Base-by-base conservation (phyloP, 495 filamentous ascomycete genomes). In the Penicillium ochrochloron region DNA sequence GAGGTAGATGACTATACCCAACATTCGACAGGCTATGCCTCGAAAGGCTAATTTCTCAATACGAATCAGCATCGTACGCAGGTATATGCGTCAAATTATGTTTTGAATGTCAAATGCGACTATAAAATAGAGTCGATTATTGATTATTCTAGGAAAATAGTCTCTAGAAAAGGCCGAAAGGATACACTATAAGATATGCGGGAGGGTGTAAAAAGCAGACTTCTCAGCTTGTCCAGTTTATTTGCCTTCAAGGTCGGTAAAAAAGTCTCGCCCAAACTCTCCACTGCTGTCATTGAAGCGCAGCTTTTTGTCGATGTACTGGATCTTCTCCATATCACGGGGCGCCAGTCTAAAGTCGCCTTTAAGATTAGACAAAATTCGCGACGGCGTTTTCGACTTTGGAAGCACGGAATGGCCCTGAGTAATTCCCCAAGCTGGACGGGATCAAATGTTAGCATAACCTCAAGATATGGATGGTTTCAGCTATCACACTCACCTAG, bases 361-460 rank as follows among this genome's bases (percentile, higher is more conserved):
- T 27, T 82, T 84, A 12, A 88, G 58, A 63, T 89, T 90, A 21
- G 68, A 62, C 66, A 75, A 73, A 55, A 89, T 87, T 14, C 85
- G 70, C 56, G 69, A 72, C 0, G 78, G 75, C 0, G 81, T 76
- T 55, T 79, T 79, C 46, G 76, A 82, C 79, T 91, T 93, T 0
- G 88, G 86, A 53, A 92, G 82, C 6, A 92, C 87, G 15, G 76
- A 77, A 25, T 83, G 82, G 7, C 85, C 88, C 27, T 82, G 75
- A 19, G 83, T 76, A 39, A 91, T 82, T 9, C 88, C 88, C 89
- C 84, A 87, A 0, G 85, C 84, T 61, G 44, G 4, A 39, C 11
- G 0, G 2, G n/a, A 14, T 52, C 8, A 21, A 37, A 10, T 3
- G 14, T 56, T 21, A 51, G 37, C 19, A n/a, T 15, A 42, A 17